A percentile compares a stretch with the other conserved stretches of the same genome.
These are phyloP conservation scores for Aspergillus neotritici DNA, from an alignment of 2,329 filamentous ascomycete species.

Conservation along the genomic window DNA sequence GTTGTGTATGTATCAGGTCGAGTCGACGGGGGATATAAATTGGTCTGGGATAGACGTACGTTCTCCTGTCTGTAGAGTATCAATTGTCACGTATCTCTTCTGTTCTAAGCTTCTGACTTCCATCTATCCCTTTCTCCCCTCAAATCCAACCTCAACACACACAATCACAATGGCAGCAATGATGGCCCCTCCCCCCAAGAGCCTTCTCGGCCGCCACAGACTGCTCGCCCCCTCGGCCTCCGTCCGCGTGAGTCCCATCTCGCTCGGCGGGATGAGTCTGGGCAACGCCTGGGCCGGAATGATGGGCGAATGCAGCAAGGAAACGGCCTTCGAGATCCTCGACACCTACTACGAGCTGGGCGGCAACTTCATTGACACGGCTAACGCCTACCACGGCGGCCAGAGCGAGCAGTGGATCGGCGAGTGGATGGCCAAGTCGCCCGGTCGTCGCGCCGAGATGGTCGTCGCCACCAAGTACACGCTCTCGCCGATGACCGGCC, in stretches of 20 bases:
- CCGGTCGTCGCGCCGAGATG: slow-evolving; percentile 45
- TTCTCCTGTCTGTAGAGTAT: no score
- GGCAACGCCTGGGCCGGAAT: slow-evolving; percentile 18
- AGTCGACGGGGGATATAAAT: not conserved
- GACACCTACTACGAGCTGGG: slow-evolving; percentile 45
- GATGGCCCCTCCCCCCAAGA: not conserved
- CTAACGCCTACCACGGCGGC: slow-evolving; percentile 45
- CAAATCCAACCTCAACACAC: no score
- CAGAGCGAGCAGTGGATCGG: slow-evolving; percentile 46
- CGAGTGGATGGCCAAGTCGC: slow-evolving; percentile 44
- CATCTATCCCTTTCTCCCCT: not conserved
- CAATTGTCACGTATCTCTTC: no score
- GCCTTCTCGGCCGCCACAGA: slow-evolving; percentile 12
- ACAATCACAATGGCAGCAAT: not conserved
- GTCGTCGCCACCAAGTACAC: slow-evolving; percentile 54
- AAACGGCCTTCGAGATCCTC: slow-evolving; percentile 42
- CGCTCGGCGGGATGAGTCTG: slow-evolving; percentile 32
- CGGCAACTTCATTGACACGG: slow-evolving; percentile 51
- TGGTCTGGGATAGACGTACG: not conserved
- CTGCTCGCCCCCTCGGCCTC: slow-evolving; percentile 24
- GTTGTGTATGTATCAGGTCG: not conserved
- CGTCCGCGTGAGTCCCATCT: slow-evolving; percentile 17
- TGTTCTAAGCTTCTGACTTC: not conserved
- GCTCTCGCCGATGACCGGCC: slow-evolving; percentile 26
- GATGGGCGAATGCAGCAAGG: slow-evolving; percentile 43